Evolutionary conservation across 2,329 filamentous ascomycete genomes (phyloP).

Genomic region (Pyrenochaeta sp.): DNA sequence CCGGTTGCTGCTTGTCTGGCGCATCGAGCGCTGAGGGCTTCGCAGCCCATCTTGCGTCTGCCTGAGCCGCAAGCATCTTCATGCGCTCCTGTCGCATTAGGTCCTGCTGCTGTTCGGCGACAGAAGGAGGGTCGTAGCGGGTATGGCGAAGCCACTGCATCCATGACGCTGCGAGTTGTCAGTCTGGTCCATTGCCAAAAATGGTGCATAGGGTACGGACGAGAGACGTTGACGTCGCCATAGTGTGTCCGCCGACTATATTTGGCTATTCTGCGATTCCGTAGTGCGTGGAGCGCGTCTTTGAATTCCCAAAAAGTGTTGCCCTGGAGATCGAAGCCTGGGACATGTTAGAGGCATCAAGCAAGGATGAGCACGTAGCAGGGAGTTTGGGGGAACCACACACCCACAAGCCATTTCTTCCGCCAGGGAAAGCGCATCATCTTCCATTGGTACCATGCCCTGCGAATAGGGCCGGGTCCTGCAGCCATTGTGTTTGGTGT

Average conservation of each 20-base stretch:
- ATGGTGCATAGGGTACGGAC: constrained; percentile 43
- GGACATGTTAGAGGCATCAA: constrained; percentile 14
- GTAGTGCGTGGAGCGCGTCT: constrained; percentile 62
- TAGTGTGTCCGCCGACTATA: constrained; percentile 62
- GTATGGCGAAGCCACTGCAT: constrained; percentile 73
- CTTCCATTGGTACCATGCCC: constrained; percentile 70
- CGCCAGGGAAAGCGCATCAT: constrained; percentile 69
- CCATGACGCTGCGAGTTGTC: constrained; percentile 64
- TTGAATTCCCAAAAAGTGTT: constrained; percentile 75
- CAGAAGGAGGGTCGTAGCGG: constrained; percentile 62
- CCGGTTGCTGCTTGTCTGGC: constrained; percentile 59
- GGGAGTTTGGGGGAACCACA: constrained; percentile 16
- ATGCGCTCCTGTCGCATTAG: constrained; percentile 65
- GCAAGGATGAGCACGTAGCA: constrained; percentile 8
- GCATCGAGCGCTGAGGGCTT: constrained; percentile 67
- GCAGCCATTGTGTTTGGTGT: constrained; percentile 44
- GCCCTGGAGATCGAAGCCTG: constrained; percentile 68
- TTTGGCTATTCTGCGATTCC: constrained; percentile 67
- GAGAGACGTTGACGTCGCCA: constrained; percentile 67
- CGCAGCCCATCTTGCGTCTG: constrained; percentile 69
- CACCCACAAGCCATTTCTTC: constrained; percentile 66
- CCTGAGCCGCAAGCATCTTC: constrained; percentile 66
- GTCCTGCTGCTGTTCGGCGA: constrained; percentile 68
- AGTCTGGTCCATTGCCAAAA: background rate
- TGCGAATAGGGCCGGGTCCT: constrained; percentile 47